These are phyloP conservation scores for Penicillium occitanis DNA, from an alignment of 2,329 filamentous ascomycete species.

Conservation along the genomic window DNA sequence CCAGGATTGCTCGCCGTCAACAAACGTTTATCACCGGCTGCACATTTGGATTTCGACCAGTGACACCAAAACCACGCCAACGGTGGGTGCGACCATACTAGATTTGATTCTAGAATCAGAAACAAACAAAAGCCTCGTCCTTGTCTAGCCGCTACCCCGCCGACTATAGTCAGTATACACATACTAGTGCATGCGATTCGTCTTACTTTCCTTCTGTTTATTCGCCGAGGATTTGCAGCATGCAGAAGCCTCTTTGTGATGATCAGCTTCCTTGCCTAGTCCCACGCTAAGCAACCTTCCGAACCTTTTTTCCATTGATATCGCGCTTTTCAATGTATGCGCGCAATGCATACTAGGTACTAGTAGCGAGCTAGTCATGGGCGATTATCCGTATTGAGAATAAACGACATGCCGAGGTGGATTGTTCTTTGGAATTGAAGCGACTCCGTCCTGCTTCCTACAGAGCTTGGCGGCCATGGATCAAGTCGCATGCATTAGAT, in stretches of 20 bases:
- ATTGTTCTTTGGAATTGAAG: neutral
- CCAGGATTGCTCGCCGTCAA: neutral
- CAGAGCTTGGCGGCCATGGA: neutral
- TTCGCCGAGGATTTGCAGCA: neutral
- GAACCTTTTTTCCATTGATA: constrained; percentile 1
- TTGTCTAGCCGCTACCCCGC: neutral
- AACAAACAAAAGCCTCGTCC: neutral
- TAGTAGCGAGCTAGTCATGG: neutral
- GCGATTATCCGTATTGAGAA: neutral
- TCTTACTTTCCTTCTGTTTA: constrained; percentile 1
- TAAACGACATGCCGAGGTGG: neutral
- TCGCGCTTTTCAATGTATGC: neutral
- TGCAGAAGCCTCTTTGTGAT: neutral
- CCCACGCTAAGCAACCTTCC: neutral
- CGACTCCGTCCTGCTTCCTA: neutral
- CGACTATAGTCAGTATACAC: neutral
- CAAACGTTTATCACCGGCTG: neutral
- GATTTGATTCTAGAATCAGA: neutral
- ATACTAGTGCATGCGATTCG: neutral
- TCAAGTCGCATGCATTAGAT: neutral
- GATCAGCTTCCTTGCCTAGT: neutral
- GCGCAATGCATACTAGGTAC: neutral
- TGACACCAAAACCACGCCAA: neutral
- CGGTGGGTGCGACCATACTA: neutral
- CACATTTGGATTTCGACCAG: neutral